Conservation (phyloP, 371 early-diverging fungal genomes). For the Mucor circinelloides region DNA sequence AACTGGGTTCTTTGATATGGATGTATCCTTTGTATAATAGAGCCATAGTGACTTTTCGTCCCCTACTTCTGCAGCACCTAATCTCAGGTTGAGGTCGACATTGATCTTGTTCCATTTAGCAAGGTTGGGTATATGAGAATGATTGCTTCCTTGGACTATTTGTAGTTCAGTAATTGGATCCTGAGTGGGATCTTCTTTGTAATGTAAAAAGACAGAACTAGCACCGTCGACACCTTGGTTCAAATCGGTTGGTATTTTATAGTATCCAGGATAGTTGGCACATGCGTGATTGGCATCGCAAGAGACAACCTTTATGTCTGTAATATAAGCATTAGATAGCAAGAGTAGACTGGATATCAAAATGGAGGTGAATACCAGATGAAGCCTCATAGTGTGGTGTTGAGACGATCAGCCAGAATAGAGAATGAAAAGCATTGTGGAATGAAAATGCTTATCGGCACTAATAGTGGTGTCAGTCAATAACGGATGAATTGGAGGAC, state of each 20-base stretch:
- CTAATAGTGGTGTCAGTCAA: neutral
- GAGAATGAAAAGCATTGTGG: neutral
- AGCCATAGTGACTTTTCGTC: conserved; percentile 25
- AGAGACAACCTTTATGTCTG: conserved; percentile 30
- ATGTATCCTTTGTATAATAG: conserved; percentile 35
- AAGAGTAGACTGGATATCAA: neutral
- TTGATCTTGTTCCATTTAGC: conserved; percentile 25
- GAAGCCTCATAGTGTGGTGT: neutral
- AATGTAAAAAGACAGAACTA: conserved; percentile 44
- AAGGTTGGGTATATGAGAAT: conserved; percentile 7
- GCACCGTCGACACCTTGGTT: conserved; percentile 42
- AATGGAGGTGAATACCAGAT: neutral
- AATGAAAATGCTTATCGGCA: neutral
- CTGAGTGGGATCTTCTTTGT: conserved; percentile 32
- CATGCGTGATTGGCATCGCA: conserved; percentile 33
- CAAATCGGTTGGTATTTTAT: conserved; percentile 43
- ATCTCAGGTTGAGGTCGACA: conserved; percentile 36
- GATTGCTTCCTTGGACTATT: conserved; percentile 12
- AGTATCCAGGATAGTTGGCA: conserved; percentile 43
- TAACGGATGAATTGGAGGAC: neutral
- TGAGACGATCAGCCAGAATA: neutral
- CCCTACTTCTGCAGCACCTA: conserved; percentile 7
- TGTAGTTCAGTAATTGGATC: conserved; percentile 30
- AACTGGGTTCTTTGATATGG: conserved; percentile 27
- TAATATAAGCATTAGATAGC: conserved; percentile 23